phyloP scores from a whole-genome alignment of 441 rosid genomes.

The Populus hybrid region DNA sequence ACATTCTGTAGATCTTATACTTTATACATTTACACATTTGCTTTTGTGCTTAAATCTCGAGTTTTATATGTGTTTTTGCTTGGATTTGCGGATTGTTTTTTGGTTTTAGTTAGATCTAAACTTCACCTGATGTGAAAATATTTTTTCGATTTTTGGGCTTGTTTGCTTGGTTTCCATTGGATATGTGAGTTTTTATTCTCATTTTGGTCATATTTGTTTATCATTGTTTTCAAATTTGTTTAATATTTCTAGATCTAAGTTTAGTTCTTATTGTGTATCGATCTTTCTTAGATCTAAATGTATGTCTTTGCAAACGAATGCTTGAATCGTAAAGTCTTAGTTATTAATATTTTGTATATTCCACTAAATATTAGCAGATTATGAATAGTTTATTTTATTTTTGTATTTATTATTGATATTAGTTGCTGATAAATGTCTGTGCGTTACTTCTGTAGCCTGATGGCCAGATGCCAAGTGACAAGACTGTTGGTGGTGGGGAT shows the following conservation, averaged over 20 bases:
- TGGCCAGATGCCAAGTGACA: slow-evolving; percentile 51
- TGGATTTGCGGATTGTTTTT: not conserved
- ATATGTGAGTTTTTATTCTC: not conserved
- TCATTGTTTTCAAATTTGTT: not conserved
- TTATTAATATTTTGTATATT: too few relatives aligned
- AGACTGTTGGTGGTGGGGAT: slow-evolving; percentile 59
- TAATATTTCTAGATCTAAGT: not conserved
- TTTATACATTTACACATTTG: not conserved
- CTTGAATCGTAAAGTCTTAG: too few relatives aligned
- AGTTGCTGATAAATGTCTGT: not conserved
- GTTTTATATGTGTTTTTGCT: not conserved
- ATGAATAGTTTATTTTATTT: too few relatives aligned
- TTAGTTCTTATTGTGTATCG: too few relatives aligned
- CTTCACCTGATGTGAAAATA: too few relatives aligned
- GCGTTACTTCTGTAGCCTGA: slow-evolving; percentile 20
- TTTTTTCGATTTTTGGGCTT: not conserved
- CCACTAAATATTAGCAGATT: too few relatives aligned
- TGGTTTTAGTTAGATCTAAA: not conserved
- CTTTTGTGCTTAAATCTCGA: not conserved
- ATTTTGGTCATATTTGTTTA: not conserved
- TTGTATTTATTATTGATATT: not conserved
- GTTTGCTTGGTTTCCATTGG: not conserved
- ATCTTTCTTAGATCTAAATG: not conserved
- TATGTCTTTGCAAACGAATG: too few relatives aligned
- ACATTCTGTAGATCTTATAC: not conserved